A percentile compares a stretch with the other conserved stretches of the same genome.
Evolutionary conservation across 352 stramenopile species (phyloP).

Genomic region (Globisporangium acanthophoron): DNA sequence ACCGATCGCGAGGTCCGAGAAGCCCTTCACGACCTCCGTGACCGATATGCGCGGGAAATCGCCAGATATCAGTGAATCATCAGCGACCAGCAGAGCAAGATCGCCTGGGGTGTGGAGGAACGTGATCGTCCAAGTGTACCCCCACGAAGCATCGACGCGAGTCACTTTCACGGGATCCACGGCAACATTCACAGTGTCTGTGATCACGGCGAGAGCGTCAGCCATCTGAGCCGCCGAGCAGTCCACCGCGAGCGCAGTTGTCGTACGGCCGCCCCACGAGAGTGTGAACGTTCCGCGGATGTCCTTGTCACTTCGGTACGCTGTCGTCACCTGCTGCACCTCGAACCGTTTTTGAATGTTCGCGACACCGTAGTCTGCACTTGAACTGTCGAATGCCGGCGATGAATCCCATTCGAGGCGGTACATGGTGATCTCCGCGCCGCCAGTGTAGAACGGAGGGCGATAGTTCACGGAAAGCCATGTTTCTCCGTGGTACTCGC

Average conservation of each 20-base stretch:
- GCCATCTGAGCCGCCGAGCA: constrained; percentile 63
- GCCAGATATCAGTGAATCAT: constrained; percentile 80
- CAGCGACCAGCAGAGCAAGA: constrained; percentile 78
- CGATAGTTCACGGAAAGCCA: constrained; percentile 83
- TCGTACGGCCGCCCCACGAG: constrained; percentile 83
- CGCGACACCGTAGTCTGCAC: constrained; percentile 72
- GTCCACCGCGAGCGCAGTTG: constrained; percentile 59
- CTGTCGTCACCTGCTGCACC: constrained; percentile 86
- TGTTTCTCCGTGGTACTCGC: constrained; percentile 67
- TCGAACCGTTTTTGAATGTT: constrained; percentile 88
- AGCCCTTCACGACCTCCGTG: constrained; percentile 68
- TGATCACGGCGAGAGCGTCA: constrained; percentile 74
- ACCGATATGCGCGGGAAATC: constrained; percentile 85
- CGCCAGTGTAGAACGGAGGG: constrained; percentile 83
- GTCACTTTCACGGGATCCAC: constrained; percentile 77
- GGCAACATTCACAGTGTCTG: constrained; percentile 64
- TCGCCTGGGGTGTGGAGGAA: constrained; percentile 88
- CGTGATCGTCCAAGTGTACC: constrained; percentile 90
- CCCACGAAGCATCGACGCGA: constrained; percentile 57
- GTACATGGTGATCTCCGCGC: constrained; percentile 88
- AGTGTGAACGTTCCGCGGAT: constrained; percentile 90
- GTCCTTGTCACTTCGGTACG: constrained; percentile 52
- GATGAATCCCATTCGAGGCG: constrained; percentile 90
- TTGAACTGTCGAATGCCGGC: constrained; percentile 73
- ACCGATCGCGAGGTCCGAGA: constrained; percentile 85